Evolutionary conservation across 1,139 yeast genomes (phyloP), one percentile per base, ranked within the genome.

Genomic region (Scheffersomyces parashehatae): DNA sequence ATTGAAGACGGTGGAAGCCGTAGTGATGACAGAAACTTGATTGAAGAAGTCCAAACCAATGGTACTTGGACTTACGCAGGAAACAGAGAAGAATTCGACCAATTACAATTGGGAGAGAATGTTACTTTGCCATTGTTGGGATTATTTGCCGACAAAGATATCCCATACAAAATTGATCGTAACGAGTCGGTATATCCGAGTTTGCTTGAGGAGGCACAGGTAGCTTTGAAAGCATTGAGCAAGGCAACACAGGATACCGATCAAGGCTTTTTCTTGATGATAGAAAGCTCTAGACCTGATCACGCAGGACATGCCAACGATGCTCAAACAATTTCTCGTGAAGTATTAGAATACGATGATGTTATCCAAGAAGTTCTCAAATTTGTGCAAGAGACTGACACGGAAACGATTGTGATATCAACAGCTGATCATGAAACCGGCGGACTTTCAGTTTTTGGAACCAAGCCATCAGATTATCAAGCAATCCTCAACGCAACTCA

Each of bases 341-440:
- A 86, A 59, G 87, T 85, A 3, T 64, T 85, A 48, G 90, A 88
- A 2, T 89, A 81, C 59, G 95, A 87, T 60, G 81, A 77, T 43
- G 89, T 95, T 3, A 86, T 85, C 64, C 62, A 76, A 51, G 83
- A 85, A 6, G 95, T 84, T 3, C 60, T 79, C 41, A 79, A 85
- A 36, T 88, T 80, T 60, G 87, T 85, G 33, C 79, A 83, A 48
- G 56, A 72, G 5, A 60, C 84, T 4, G 85, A 83, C 39, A 80
- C 77, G 13, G 95, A 88, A 49, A 88, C 96, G 0, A 73, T 85
- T 39, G 77, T 88, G 32, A 68, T 89, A 37, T 80, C 90, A 24
- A 88, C 96, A 3, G 84, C 93, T 24, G 96, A 89, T 61, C 97
- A 89, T 65, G 97, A 89, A 62, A 89, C 96, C 35, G 97, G 97